Percentiles rank a stretch among this genome's conserved stretches.
Evolutionary conservation across 2,329 filamentous ascomycete genomes (phyloP).

Genomic region (Paecilomyces sp.): DNA sequence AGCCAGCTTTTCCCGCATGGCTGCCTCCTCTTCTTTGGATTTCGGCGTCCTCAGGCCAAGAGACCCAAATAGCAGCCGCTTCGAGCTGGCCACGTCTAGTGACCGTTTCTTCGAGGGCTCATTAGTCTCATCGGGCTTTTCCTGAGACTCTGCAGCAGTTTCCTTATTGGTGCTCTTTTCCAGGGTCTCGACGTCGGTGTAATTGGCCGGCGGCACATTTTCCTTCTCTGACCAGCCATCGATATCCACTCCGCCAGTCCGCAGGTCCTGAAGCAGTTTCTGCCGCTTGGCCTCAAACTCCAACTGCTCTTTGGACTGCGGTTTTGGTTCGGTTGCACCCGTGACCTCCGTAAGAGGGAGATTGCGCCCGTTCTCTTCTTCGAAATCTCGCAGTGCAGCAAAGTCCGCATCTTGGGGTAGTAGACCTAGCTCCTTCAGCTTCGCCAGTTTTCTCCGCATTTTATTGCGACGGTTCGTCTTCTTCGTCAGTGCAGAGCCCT

Average conservation of each 20-base stretch:
- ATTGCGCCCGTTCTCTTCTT: slow-evolving; percentile 16
- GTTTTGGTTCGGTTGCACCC: slow-evolving; percentile 11
- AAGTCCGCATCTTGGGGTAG: slow-evolving; percentile 46
- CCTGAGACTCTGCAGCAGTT: background rate
- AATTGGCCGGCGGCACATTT: slow-evolving; percentile 14
- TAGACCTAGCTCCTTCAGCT: slow-evolving; percentile 48
- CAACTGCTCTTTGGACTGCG: slow-evolving; percentile 21
- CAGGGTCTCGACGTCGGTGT: background rate
- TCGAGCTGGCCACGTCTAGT: slow-evolving; percentile 55
- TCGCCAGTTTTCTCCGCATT: slow-evolving; percentile 41
- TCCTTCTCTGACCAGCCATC: slow-evolving; percentile 22
- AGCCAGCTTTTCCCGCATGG: slow-evolving; percentile 54
- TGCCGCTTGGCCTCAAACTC: slow-evolving; percentile 47
- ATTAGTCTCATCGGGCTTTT: background rate
- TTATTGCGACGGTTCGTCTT: slow-evolving; percentile 50
- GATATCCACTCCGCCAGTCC: slow-evolving; percentile 47
- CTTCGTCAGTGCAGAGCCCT: slow-evolving; percentile 46
- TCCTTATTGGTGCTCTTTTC: background rate
- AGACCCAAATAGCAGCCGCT: slow-evolving; percentile 64
- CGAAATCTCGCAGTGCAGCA: slow-evolving; percentile 38
- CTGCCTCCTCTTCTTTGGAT: slow-evolving; percentile 60
- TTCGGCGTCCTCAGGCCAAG: slow-evolving; percentile 64
- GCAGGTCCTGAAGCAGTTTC: slow-evolving; percentile 46
- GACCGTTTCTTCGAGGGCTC: slow-evolving; percentile 27
- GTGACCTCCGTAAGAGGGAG: slow-evolving; percentile 15